These are phyloP conservation scores for Ruellia speciosa DNA, from an alignment of 305 asterid genomes.

Conservation along the genomic window DNA sequence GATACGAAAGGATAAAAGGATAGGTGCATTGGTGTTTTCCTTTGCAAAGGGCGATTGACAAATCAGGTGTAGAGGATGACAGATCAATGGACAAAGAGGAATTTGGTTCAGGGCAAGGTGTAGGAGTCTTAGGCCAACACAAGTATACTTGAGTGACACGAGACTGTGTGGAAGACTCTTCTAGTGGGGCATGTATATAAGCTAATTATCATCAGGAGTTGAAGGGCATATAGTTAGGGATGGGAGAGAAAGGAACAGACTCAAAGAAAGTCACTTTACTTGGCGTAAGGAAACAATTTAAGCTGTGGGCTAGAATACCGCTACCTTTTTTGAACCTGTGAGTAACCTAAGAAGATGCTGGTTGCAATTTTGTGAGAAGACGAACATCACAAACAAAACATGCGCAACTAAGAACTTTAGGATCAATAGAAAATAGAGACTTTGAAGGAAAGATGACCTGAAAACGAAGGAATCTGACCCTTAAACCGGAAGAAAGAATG, in stretches of 20 bases:
- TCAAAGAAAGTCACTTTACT: background rate
- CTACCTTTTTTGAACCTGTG: background rate
- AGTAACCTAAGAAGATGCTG: background rate
- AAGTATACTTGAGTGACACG: too few species aligned
- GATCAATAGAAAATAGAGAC: background rate
- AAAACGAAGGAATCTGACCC: background rate
- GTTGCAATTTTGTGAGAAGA: background rate
- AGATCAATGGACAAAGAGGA: background rate
- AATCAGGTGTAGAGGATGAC: background rate
- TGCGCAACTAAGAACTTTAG: background rate
- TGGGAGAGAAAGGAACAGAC: too few species aligned
- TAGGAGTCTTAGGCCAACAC: background rate
- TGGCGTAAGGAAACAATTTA: background rate
- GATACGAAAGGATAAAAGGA: background rate
- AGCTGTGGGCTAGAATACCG: background rate
- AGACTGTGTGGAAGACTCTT: too few species aligned
- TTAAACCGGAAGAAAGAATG: background rate
- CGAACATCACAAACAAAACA: background rate
- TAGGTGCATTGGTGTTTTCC: background rate
- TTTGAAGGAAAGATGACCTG: background rate
- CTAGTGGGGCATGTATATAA: too few species aligned
- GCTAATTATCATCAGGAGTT: too few species aligned
- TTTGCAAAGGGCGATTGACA: background rate
- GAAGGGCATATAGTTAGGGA: too few species aligned
- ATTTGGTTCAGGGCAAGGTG: background rate